Evolutionary conservation across 768 basidiomycete genomes (phyloP).

Genomic region (Pleurotus sapidus): DNA sequence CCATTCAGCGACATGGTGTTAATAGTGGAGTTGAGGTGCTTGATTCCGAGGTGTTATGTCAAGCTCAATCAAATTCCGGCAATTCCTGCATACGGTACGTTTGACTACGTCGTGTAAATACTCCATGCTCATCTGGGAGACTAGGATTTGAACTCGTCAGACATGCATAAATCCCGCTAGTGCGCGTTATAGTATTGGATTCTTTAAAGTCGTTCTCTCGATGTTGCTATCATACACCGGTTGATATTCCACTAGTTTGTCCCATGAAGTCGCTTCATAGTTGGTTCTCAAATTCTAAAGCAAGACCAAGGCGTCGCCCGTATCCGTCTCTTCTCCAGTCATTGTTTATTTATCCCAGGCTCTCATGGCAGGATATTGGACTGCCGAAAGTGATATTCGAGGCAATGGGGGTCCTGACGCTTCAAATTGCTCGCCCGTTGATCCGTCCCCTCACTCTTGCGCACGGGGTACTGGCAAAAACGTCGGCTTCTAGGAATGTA

Average conservation of each 20-base stretch:
- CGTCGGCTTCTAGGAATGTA: conserved; percentile 52
- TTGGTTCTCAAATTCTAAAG: conserved; percentile 47
- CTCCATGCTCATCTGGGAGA: not conserved
- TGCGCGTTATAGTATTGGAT: too few species aligned
- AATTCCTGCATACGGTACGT: conserved; percentile 4
- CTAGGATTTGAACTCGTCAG: conserved; percentile 6
- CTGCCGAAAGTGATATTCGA: too few species aligned
- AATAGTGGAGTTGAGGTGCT: conserved; percentile 12
- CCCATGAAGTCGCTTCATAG: too few species aligned
- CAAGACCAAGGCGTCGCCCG: conserved; percentile 85
- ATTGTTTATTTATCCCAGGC: conserved; percentile 84
- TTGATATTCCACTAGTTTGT: too few species aligned
- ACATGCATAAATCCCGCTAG: not conserved
- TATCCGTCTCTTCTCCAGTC: conserved; percentile 40
- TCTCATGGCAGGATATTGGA: conserved; percentile 79
- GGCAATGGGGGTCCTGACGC: conserved; percentile 21
- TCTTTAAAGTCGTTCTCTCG: too few species aligned
- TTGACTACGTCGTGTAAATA: not conserved
- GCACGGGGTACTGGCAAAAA: conserved; percentile 46
- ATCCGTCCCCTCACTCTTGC: conserved; percentile 44
- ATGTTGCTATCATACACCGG: too few species aligned
- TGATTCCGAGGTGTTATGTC: conserved; percentile 10
- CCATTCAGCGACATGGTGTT: conserved; percentile 7
- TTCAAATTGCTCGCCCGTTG: conserved; percentile 39
- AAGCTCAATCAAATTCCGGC: conserved; percentile 11